These are phyloP conservation scores for Trichosporon sp. DNA, from an alignment of 1,284 basidiomycete species.

Conservation along the genomic window DNA sequence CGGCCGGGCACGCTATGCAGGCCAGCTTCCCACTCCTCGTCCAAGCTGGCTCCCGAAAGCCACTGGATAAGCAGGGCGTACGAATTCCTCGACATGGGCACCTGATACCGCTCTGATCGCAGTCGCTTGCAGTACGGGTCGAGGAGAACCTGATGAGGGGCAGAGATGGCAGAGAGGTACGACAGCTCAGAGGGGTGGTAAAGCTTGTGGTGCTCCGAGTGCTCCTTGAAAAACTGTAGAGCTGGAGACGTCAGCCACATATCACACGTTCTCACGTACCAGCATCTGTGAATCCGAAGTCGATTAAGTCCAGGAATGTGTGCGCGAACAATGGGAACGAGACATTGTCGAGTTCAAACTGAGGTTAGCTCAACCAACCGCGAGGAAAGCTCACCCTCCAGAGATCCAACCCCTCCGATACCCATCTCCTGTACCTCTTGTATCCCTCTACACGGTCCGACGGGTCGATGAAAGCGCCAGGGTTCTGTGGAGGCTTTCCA, in stretches of 20 bases:
- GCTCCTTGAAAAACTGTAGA: slow-evolving; percentile 71
- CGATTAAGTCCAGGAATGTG: slow-evolving; percentile 92
- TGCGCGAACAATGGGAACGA: slow-evolving; percentile 96
- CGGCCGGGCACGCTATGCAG: slow-evolving; percentile 68
- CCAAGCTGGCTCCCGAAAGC: slow-evolving; percentile 84
- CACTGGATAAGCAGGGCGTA: slow-evolving; percentile 92
- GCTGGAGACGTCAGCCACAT: slow-evolving; percentile 71
- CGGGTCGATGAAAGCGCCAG: slow-evolving; percentile 67
- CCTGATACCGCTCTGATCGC: slow-evolving; percentile 83
- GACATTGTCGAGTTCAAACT: slow-evolving; percentile 91
- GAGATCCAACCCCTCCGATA: slow-evolving; percentile 66
- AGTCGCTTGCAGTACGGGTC: slow-evolving; percentile 84
- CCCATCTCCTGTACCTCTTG: slow-evolving; percentile 74
- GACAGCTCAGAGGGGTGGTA: slow-evolving; percentile 74
- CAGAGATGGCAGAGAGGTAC: slow-evolving; percentile 76
- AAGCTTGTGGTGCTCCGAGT: slow-evolving; percentile 70
- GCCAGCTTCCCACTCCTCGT: slow-evolving; percentile 73
- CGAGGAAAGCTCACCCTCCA: slow-evolving; percentile 85
- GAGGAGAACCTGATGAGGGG: slow-evolving; percentile 81
- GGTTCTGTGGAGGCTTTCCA: slow-evolving; percentile 61
- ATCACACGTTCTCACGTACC: slow-evolving; percentile 61
- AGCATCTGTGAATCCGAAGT: slow-evolving; percentile 84
- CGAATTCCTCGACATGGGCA: slow-evolving; percentile 88
- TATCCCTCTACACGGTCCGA: slow-evolving; percentile 72
- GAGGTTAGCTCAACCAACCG: slow-evolving; percentile 35